Conservation (phyloP, 106 monocot species). For the Allium cepa region DNA sequence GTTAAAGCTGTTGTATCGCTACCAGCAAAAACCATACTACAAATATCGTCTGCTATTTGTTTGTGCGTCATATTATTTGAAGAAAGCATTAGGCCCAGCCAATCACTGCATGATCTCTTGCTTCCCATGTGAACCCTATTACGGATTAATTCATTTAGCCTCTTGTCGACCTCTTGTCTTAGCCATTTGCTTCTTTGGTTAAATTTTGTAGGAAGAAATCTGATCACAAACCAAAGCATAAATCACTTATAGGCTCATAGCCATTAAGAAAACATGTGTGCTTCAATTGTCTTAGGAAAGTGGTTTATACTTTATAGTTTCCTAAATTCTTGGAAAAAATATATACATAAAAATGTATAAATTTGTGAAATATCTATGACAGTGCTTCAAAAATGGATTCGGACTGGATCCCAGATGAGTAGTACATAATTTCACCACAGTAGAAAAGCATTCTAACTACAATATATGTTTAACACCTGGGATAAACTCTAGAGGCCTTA, state of each 20-base stretch:
- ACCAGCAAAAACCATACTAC: constrained; percentile 3
- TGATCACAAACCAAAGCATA: neutral
- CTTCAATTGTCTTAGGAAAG: too few species aligned
- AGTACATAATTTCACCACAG: too few species aligned
- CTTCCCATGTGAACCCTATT: neutral
- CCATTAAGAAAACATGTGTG: neutral
- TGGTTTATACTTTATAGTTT: too few species aligned
- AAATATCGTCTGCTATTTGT: constrained; percentile 8
- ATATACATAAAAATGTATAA: too few species aligned
- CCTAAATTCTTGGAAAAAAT: too few species aligned
- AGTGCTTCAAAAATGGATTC: too few species aligned
- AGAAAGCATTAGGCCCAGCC: constrained; percentile 9
- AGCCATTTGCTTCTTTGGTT: constrained; percentile 12
- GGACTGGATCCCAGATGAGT: too few species aligned
- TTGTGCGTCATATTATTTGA: neutral
- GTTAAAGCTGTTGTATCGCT: constrained; percentile 1
- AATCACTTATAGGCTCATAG: neutral
- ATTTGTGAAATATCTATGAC: too few species aligned
- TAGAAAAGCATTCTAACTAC: too few species aligned
- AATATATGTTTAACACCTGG: neutral
- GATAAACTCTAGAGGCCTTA: neutral
- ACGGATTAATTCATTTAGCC: constrained; percentile 1
- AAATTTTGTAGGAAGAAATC: constrained; percentile 7
- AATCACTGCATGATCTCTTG: neutral
- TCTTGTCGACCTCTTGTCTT: constrained; percentile 8